These are phyloP conservation scores for Tricholoma sp. DNA, from an alignment of 768 basidiomycete genomes.

Conservation along the genomic window DNA sequence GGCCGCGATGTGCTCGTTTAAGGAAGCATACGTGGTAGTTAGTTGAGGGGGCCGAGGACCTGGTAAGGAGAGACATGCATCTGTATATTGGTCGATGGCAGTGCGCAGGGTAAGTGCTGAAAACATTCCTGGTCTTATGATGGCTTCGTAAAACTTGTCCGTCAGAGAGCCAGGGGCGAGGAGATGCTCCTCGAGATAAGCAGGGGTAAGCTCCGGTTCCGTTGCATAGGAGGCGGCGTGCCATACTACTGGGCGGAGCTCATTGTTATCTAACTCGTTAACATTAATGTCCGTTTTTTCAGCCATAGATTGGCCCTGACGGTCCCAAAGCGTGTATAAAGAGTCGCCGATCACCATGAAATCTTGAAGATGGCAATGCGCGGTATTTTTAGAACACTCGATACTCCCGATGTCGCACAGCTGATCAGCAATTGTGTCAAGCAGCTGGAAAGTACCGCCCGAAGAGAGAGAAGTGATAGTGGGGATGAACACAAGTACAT, in stretches of 20 bases:
- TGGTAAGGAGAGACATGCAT: conserved; percentile 62
- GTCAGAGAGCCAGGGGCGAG: conserved; percentile 65
- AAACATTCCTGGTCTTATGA: conserved; percentile 87
- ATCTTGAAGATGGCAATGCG: conserved; percentile 73
- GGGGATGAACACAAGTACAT: conserved; percentile 70
- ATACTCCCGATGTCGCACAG: conserved; percentile 54
- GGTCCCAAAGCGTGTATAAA: conserved; percentile 77
- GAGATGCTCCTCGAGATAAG: conserved; percentile 84
- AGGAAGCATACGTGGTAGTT: conserved; percentile 54
- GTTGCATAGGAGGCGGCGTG: conserved; percentile 53
- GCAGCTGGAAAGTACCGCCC: conserved; percentile 78
- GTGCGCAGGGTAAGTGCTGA: conserved; percentile 76
- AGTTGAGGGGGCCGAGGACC: conserved; percentile 54
- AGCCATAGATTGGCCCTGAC: conserved; percentile 68
- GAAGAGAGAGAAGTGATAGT: conserved; percentile 56
- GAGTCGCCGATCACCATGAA: conserved; percentile 54
- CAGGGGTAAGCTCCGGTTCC: conserved; percentile 74
- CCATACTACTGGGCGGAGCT: conserved; percentile 40
- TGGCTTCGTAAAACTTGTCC: conserved; percentile 74
- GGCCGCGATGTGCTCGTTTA: conserved; percentile 72
- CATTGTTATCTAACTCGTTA: conserved; percentile 24
- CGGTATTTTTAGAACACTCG: conserved; percentile 54
- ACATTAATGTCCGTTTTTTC: conserved; percentile 50
- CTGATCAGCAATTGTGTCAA: conserved; percentile 51
- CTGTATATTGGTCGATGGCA: conserved; percentile 80